Base-by-base conservation (phyloP, 2,329 filamentous ascomycete species). In the Cordyceps cicadae region DNA sequence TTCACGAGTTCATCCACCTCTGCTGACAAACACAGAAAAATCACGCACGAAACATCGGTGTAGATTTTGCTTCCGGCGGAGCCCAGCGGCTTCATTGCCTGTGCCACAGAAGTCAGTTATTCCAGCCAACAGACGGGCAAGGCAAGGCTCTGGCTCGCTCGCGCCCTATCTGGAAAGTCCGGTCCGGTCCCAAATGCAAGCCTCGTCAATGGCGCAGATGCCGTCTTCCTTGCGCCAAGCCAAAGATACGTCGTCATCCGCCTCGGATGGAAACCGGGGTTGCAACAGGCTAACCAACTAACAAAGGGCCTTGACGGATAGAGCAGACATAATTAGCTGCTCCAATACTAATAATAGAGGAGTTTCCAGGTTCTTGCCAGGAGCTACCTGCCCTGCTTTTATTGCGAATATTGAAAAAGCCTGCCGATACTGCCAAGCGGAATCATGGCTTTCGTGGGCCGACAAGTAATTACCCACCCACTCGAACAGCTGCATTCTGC, bases 211-310 rank as follows among this genome's bases (percentile, higher is more conserved):
- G 39, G 39, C 43, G 43, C 43, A 46, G n/a, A 46, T 46, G 43
- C 39, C 39, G 12, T n/a, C 39, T n/a, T 46, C 19, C 29, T 48
- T 29, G 19, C 19, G 19, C 54, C 45, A 32, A 49, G 11, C 43
- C 2, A 58, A 43, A 59, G 26, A 39, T 49, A 46, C 37, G 49
- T 59, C 49, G 56, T 59, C 56, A 59, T 53, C 49, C 19, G 32
- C 32, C 37, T 59, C 26, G 39, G 56, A 52, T 39, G 45, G 48
- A 59, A 48, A 53, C 49, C 39, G 49, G 56, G 54, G 46, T 37
- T 45, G 15, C 26, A 7, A 21, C 24, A 37, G 56, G 39, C 43
- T 46, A 46, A 21, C 17, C 9, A 21, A 21, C 9, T 46, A 46
- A n/a, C 9, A 46, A 46, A 21, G 19, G n/a, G 1, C 32, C 21